Evolutionary conservation across 257 asterid genomes (phyloP).

Genomic region (Solanum sitiens): DNA sequence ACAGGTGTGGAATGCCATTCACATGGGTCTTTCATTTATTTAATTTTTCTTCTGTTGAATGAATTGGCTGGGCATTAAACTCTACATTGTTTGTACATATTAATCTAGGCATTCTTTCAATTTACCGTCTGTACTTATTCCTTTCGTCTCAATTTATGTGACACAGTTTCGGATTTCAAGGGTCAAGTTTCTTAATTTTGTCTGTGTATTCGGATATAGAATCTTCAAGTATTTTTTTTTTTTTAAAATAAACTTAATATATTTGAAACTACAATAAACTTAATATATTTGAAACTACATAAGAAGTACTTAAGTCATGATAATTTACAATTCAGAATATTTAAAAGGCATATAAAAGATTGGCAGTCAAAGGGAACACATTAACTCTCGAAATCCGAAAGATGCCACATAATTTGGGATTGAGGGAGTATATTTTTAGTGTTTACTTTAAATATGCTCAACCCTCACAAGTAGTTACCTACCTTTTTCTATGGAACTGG

Average conservation of each 20-base stretch:
- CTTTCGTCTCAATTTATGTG: neutral
- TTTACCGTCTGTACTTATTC: neutral
- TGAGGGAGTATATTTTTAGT: neutral
- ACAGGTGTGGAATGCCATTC: conserved; percentile 40
- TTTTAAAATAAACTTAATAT: neutral
- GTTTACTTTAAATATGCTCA: neutral
- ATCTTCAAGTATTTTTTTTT: neutral
- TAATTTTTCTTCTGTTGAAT: neutral
- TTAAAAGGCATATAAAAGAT: neutral
- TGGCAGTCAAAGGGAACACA: neutral
- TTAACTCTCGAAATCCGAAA: neutral
- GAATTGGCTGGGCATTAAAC: neutral
- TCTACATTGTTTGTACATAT: neutral
- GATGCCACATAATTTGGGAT: neutral
- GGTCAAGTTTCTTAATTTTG: neutral
- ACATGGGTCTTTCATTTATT: neutral
- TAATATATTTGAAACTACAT: neutral
- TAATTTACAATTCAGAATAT: neutral
- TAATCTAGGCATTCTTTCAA: neutral
- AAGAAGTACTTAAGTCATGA: neutral
- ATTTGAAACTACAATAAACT: neutral
- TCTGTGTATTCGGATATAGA: neutral
- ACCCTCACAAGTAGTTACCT: neutral
- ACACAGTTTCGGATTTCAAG: neutral
- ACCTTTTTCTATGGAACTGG: neutral